Evolutionary conservation across 139 green algal genomes (phyloP).

Genomic region (Chlorella sorokiniana): DNA sequence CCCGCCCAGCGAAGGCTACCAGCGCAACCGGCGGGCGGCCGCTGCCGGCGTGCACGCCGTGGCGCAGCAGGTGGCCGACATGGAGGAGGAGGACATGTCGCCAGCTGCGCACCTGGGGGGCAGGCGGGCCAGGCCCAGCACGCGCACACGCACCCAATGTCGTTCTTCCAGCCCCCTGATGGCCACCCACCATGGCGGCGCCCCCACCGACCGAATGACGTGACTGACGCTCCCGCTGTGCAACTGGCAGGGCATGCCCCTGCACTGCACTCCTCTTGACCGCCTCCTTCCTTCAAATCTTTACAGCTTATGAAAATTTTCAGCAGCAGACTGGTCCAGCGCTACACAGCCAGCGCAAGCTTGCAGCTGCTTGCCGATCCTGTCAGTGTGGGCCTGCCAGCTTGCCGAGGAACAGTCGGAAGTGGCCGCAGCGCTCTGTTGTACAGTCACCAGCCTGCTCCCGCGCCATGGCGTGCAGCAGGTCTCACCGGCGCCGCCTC

Average conservation of each 20-base stretch:
- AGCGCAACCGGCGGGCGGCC: constrained; percentile 29
- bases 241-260: background rate
- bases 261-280: background rate
- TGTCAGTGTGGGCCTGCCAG: too few species aligned
- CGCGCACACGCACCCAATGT: background rate
- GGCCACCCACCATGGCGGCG: background rate
- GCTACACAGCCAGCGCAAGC: too few species aligned
- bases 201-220: background rate
- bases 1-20: constrained; percentile 16
- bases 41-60: constrained; percentile 37
- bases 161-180: background rate
- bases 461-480: background rate
- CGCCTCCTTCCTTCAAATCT: background rate
- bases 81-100: constrained; percentile 40
- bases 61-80: constrained; percentile 33
- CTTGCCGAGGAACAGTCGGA: background rate
- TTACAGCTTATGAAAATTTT: background rate
- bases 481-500: background rate
- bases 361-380: too few species aligned
- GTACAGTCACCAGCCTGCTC: background rate
- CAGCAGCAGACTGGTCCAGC: background rate
- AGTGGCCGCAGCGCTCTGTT: background rate
- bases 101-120: background rate
- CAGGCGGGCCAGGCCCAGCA: background rate
- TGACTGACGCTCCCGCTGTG: background rate